Conservation (phyloP, 805 yeast species). For the Starmera caribaea region DNA sequence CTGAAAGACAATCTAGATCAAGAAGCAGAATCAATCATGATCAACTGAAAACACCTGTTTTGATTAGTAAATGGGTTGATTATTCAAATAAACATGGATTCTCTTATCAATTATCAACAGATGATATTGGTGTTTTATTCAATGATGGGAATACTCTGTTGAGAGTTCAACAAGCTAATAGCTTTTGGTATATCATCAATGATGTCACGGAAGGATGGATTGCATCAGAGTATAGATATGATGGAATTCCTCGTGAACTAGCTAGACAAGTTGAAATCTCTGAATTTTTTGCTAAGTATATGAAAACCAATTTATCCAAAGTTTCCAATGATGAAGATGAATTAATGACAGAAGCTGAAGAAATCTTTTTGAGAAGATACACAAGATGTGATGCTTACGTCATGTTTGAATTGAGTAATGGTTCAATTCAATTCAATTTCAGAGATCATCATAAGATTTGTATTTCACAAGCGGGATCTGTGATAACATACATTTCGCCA, state of each 20-base stretch:
- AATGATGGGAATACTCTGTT: slow-evolving; percentile 78
- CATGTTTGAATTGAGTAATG: slow-evolving; percentile 90
- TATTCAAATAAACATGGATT: slow-evolving; percentile 93
- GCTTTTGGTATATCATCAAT: slow-evolving; percentile 53
- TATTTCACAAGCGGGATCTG: slow-evolving; percentile 64
- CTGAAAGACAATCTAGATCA: slow-evolving; percentile 32
- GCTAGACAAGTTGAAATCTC: slow-evolving; percentile 75
- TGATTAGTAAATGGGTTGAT: slow-evolving; percentile 95
- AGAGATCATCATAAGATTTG: slow-evolving; percentile 90
- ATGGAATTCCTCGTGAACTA: slow-evolving; percentile 35
- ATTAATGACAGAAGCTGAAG: slow-evolving; percentile 38
- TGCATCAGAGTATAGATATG: slow-evolving; percentile 34
- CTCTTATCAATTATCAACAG: slow-evolving; percentile 84
- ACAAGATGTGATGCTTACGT: slow-evolving; percentile 72
- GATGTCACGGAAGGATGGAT: slow-evolving; percentile 44
- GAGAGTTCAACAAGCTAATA: slow-evolving; percentile 52
- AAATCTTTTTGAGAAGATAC: slow-evolving; percentile 73
- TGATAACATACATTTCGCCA: slow-evolving; percentile 76
- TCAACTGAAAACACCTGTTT: slow-evolving; percentile 41
- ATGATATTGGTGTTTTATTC: slow-evolving; percentile 84
- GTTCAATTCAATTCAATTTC: slow-evolving; percentile 89
- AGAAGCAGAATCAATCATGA: slow-evolving; percentile 1
- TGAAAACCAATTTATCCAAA: slow-evolving; percentile 83
- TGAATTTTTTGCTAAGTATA: slow-evolving; percentile 81
- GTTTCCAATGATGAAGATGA: slow-evolving; percentile 54